Evolutionary conservation across 208 protist genomes (phyloP), one percentile per base, ranked within the genome.

Genomic region (Crithidia fasciculata): DNA sequence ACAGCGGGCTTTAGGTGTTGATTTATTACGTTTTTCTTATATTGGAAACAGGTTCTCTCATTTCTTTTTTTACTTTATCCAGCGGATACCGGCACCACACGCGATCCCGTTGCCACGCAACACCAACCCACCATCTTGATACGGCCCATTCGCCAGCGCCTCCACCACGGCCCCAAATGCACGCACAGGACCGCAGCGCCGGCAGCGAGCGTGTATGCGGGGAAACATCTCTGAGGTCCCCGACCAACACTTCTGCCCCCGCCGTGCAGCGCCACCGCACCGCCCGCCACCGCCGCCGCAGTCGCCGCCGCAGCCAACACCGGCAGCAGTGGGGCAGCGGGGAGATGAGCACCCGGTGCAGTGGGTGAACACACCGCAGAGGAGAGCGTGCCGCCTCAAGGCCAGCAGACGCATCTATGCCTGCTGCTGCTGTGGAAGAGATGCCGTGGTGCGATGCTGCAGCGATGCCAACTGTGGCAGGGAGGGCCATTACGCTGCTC

Each of bases 191-290:
- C 8, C 73, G 73, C 56, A 54, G 52, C 57, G 64, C 36, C 19
- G 73, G 73, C 39, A 78, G 58, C 36, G 73, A 40, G 45, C 13
- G 47, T n/a, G 71, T 50, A 5, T 19, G 36, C 39, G 53, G 28
- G 28, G 66, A 44, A 28, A 68, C 69, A 8, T 87, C 82, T 4
- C 64, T 57, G 36, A 83, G 39, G 40, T 71, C 74, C 36, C 76
- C 80, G 6, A 73, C 65, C 69, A 83, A 79, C n/a, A 88, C 50
- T 41, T 85, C 79, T 36, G 76, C 69, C 5, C 84, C 80, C 36
- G 72, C 56, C n/a, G 4, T 74, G 57, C 62, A 70, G 28, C 40
- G 67, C 72, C 5, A 76, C 12, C 19, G 61, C 57, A 43, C 28
- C 57, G 9, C 15, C 47, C 7, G 54, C 39, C 62, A 69, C 57